Evolutionary conservation across 2,329 filamentous ascomycete species (phyloP).

Genomic region (Colletotrichum sp.): DNA sequence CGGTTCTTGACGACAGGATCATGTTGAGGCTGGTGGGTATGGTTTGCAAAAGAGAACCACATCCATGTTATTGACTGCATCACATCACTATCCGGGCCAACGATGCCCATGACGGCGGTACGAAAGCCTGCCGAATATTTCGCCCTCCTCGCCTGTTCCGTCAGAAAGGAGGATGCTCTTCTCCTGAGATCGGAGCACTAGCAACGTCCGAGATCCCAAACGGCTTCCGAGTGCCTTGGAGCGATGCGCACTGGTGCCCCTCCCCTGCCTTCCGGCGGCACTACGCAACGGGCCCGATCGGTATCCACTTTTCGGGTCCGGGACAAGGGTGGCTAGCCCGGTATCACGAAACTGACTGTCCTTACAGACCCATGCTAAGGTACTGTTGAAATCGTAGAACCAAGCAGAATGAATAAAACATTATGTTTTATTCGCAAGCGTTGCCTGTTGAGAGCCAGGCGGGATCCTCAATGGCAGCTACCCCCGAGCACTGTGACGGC

Average conservation of each 20-base stretch:
- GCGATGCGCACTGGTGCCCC: not conserved
- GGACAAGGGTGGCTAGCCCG: not conserved
- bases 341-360: not conserved
- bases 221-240: not conserved
- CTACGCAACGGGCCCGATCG: not conserved
- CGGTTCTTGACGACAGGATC: not conserved
- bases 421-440: no score
- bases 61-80: not conserved
- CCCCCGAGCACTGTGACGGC: accelerated
- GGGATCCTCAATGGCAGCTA: not conserved
- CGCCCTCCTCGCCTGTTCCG: not conserved
- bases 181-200: not conserved
- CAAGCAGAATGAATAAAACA: no score
- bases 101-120: not conserved
- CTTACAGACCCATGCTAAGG: no score
- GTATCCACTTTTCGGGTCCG: not conserved
- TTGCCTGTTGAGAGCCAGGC: no score
- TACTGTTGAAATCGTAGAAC: no score
- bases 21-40: not conserved
- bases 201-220: not conserved
- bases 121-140: not conserved
- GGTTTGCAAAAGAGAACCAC: not conserved
- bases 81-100: not conserved
- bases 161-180: not conserved
- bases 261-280: not conserved